These are phyloP conservation scores for Circinella umbellata DNA, from an alignment of 371 early-diverging fungal species.

Conservation along the genomic window DNA sequence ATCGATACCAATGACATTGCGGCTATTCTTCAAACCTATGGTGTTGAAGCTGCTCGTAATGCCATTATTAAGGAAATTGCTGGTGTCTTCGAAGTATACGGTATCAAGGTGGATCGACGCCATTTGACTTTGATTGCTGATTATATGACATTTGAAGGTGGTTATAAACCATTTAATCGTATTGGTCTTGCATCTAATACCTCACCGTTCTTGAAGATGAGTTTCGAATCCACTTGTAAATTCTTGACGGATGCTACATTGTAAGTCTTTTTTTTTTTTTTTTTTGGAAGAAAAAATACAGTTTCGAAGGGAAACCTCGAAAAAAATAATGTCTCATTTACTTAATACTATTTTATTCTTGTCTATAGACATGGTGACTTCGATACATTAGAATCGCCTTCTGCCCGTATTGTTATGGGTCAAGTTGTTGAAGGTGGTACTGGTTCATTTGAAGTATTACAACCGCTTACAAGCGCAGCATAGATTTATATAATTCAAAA, in stretches of 20 bases:
- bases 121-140: constrained; percentile 99
- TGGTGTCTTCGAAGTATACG: constrained; percentile 97
- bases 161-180: constrained; percentile 97
- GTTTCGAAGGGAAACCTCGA: no score
- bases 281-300: no score
- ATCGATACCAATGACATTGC: constrained; percentile 98
- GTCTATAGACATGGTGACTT: constrained; percentile 73
- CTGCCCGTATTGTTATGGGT: constrained; percentile 93
- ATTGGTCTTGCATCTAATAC: constrained; percentile 91
- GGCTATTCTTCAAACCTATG: constrained; percentile 91
- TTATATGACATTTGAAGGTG: constrained; percentile 99
- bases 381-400: constrained; percentile 90
- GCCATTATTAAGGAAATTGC: constrained; percentile 97
- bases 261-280: constrained; percentile 44
- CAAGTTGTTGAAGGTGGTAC: constrained; percentile 94
- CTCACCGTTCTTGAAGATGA: constrained; percentile 97
- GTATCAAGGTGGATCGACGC: constrained; percentile 95
- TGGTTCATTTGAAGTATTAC: constrained; percentile 90
- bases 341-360: neutral
- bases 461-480: constrained; percentile 49
- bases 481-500: neutral
- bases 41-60: constrained; percentile 98
- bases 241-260: constrained; percentile 94
- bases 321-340: no score
- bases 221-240: constrained; percentile 94